Percentiles rank a stretch among this genome's conserved stretches.
These are phyloP conservation scores for Cyberlindnera galapagoensis DNA, from an alignment of 805 yeast genomes.

Conservation along the genomic window DNA sequence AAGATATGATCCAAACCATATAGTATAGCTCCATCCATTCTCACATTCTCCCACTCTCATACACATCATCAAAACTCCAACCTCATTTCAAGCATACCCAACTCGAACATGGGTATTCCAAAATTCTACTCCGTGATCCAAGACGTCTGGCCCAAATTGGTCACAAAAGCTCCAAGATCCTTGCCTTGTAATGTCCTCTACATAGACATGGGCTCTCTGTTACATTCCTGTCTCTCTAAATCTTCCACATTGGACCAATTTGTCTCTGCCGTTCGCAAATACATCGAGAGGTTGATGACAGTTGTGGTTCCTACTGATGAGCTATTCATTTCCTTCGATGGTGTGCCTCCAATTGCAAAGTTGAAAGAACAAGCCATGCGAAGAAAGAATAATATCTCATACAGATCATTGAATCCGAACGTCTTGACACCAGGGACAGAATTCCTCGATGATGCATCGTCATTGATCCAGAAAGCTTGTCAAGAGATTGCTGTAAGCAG, in stretches of 20 bases:
- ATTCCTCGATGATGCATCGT: conserved; percentile 49
- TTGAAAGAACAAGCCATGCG: conserved; percentile 93
- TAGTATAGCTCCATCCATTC: too few species aligned
- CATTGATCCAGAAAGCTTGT: neutral
- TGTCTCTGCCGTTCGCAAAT: conserved; percentile 70
- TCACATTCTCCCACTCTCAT: too few species aligned
- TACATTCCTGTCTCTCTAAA: conserved; percentile 82
- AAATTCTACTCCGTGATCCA: conserved; percentile 12
- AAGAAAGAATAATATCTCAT: conserved; percentile 78
- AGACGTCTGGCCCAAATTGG: conserved; percentile 6
- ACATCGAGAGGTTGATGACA: conserved; percentile 78
- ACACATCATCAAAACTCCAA: too few species aligned
- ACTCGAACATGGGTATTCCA: conserved; percentile 22
- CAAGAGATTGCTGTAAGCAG: neutral
- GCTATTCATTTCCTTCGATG: conserved; percentile 92
- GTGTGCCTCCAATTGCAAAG: conserved; percentile 95
- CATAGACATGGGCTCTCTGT: conserved; percentile 89
- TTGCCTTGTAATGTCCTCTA: conserved; percentile 80
- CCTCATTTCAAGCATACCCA: too few species aligned
- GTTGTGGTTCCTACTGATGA: conserved; percentile 68
- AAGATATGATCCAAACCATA: too few species aligned
- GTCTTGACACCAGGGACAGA: conserved; percentile 94
- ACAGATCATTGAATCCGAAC: conserved; percentile 67
- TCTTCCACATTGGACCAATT: conserved; percentile 58
- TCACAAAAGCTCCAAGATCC: neutral